These are phyloP conservation scores for Sporothrix brasiliensis DNA, from an alignment of 2,329 filamentous ascomycete genomes.

Conservation along the genomic window DNA sequence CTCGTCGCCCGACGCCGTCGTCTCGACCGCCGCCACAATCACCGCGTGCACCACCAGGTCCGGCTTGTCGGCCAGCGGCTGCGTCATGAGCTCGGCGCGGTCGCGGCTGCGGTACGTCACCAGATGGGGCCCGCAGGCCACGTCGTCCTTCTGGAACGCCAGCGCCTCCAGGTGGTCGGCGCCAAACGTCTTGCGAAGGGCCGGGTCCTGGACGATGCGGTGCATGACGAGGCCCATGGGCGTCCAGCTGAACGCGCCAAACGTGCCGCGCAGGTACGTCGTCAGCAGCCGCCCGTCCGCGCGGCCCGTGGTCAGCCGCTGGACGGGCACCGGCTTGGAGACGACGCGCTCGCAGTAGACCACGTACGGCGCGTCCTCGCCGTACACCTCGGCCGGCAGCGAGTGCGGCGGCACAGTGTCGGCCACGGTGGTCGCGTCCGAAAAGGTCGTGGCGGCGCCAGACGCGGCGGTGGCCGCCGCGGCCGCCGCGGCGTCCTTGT, in stretches of 20 bases:
- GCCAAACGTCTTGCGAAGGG: slow-evolving; percentile 38
- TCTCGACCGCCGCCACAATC: slow-evolving; percentile 38
- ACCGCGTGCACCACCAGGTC: slow-evolving; percentile 39
- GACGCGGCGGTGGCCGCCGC: not conserved
- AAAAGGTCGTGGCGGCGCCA: not conserved
- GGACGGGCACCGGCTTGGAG: slow-evolving; percentile 25
- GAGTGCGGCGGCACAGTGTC: slow-evolving; percentile 23
- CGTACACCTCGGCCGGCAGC: slow-evolving; percentile 29
- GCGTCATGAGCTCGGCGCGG: slow-evolving; percentile 41
- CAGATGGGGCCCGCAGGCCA: slow-evolving; percentile 43
- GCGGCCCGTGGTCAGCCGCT: not conserved
- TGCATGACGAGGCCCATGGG: slow-evolving; percentile 43
- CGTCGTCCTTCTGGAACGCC: slow-evolving; percentile 39
- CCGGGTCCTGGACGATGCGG: slow-evolving; percentile 36
- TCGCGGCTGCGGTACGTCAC: slow-evolving; percentile 39
- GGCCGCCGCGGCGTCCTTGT: not conserved
- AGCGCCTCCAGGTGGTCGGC: slow-evolving; percentile 37
- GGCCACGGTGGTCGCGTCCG: not conserved
- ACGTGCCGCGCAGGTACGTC: slow-evolving; percentile 40
- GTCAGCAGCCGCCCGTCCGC: slow-evolving; percentile 37
- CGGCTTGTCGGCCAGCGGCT: slow-evolving; percentile 38
- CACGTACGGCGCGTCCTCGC: slow-evolving; percentile 24
- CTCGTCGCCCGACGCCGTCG: slow-evolving; percentile 14
- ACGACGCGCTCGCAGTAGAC: slow-evolving; percentile 34
- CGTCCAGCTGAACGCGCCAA: slow-evolving; percentile 43